These are phyloP conservation scores for Lanmaoa rubissima DNA, from an alignment of 768 basidiomycete genomes.

Conservation along the genomic window DNA sequence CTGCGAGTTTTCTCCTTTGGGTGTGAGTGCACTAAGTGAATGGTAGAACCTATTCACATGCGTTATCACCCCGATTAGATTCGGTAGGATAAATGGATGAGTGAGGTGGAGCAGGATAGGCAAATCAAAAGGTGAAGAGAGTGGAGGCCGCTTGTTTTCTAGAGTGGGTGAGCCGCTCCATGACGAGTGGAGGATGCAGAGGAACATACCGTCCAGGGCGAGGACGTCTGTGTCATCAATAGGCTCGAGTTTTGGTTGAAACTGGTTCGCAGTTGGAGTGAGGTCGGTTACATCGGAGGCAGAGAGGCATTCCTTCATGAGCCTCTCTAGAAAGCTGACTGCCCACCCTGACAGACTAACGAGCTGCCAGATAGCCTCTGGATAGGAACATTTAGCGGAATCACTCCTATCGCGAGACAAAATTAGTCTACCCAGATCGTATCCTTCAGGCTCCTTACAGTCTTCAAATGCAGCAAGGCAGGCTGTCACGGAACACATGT, in stretches of 20 bases:
- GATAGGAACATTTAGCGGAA: slow-evolving; percentile 4
- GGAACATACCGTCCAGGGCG: slow-evolving; percentile 22
- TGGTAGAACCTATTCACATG: slow-evolving; percentile 61
- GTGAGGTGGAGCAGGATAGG: slow-evolving; percentile 55
- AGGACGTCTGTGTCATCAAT: slow-evolving; percentile 27
- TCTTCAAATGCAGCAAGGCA: slow-evolving; percentile 64
- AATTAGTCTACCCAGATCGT: slow-evolving; percentile 54
- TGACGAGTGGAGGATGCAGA: slow-evolving; percentile 37
- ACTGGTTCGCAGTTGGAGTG: slow-evolving; percentile 9
- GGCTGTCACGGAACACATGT: slow-evolving; percentile 62
- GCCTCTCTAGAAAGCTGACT: slow-evolving; percentile 55
- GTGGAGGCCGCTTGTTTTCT: slow-evolving; percentile 17
- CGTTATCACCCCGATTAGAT: slow-evolving; percentile 46
- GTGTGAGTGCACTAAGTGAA: slow-evolving; percentile 49
- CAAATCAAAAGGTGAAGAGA: slow-evolving; percentile 27
- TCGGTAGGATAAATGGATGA: slow-evolving; percentile 60
- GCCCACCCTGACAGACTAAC: slow-evolving; percentile 62
- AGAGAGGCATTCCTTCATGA: slow-evolving; percentile 54
- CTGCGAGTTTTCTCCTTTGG: slow-evolving; percentile 59
- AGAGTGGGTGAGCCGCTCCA: slow-evolving; percentile 33
- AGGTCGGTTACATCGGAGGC: slow-evolving; percentile 27
- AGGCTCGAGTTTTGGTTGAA: slow-evolving; percentile 28
- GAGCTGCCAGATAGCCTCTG: slow-evolving; percentile 75
- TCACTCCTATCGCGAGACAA: not conserved
- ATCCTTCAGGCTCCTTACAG: slow-evolving; percentile 57